These are phyloP conservation scores for Emericellopsis atlantica DNA, from an alignment of 2,329 filamentous ascomycete species.

Conservation along the genomic window DNA sequence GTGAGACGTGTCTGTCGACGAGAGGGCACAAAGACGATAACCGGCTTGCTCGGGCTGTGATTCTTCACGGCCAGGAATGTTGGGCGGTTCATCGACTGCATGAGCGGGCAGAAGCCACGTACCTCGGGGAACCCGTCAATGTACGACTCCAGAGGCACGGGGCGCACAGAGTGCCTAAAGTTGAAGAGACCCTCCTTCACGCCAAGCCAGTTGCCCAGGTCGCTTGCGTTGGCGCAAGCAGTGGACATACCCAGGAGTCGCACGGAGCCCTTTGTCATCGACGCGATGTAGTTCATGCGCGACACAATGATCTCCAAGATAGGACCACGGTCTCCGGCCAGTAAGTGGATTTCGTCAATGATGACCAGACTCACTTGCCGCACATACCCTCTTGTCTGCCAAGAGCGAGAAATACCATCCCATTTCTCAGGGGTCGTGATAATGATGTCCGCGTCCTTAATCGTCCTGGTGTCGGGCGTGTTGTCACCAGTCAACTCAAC, in stretches of 20 bases:
- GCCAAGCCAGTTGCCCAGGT: constrained; percentile 91
- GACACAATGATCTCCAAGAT: constrained; percentile 96
- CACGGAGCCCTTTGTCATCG: constrained; percentile 80
- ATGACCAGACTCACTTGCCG: constrained; percentile 91
- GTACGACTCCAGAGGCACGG: constrained; percentile 89
- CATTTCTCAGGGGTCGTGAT: constrained; percentile 99
- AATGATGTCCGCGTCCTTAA: constrained; percentile 92
- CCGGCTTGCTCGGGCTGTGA: constrained; percentile 90
- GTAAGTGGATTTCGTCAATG: constrained; percentile 93
- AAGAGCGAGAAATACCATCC: constrained; percentile 98
- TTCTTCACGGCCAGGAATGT: constrained; percentile 95
- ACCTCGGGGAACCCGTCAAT: constrained; percentile 97
- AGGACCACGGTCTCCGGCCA: constrained; percentile 92
- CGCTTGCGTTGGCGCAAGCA: constrained; percentile 88
- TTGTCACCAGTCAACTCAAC: constrained; percentile 96
- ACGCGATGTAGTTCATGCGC: constrained; percentile 96
- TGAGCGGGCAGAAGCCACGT: constrained; percentile 88
- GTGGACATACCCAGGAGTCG: constrained; percentile 97
- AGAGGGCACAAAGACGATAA: constrained; percentile 96
- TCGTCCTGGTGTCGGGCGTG: constrained; percentile 90
- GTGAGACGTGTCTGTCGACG: constrained; percentile 89
- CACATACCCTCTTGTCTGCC: constrained; percentile 96
- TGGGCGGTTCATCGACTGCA: constrained; percentile 98
- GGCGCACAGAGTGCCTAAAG: constrained; percentile 91
- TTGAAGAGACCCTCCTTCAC: constrained; percentile 96